Base-by-base conservation (phyloP, 2,329 filamentous ascomycete species). In the Pochonia chlamydosporia region DNA sequence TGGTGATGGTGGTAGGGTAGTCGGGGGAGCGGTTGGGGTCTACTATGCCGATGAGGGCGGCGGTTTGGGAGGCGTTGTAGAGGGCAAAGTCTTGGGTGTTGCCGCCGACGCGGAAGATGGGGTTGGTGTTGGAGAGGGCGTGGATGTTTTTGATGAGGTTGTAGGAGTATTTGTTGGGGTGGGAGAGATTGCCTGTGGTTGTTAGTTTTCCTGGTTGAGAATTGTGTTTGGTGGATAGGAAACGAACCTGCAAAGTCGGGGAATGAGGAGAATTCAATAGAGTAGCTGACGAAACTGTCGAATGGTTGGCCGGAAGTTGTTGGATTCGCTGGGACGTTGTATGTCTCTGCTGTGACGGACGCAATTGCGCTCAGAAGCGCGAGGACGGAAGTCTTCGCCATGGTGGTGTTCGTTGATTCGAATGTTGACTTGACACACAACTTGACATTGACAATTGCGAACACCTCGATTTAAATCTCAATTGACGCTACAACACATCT, bases 71-170 rank as follows among this genome's bases (percentile, higher is more conserved):
- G 2, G 71, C 63, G 52, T 84, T 73, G 61, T 79, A 84, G 31
- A 84, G 67, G 5, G 79, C 78, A 52, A 77, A 82, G 63, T 85
- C 81, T 62, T 85, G 81, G 0, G 81, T 84, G 55, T 84, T 85
- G n/a, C 81, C 82, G 3, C 82, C 81, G 2, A 85, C 79, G 14
- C 81, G 70, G 47, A 85, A 76, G 54, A 78, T 71, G 2, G 81
- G 81, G 51, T 80, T 81, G 6, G 68, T 70, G 8, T 79, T 79
- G 13, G 68, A 69, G 3, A 82, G 56, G n/a, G 69, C 59, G 1
- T 67, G 75, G 18, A 85, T 55, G 48, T 82, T 84, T 26, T 74
- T 70, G 23, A 85, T 62, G 6, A 84, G 68, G 42, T 78, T 81
- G 49, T 82, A 70, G 1, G 79, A 82, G 60, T 81, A 85, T 0